A percentile compares a stretch with the other conserved stretches of the same genome.
Evolutionary conservation across 202 grass and related monocot genomes (phyloP).

Genomic region (Musa balbisiana): DNA sequence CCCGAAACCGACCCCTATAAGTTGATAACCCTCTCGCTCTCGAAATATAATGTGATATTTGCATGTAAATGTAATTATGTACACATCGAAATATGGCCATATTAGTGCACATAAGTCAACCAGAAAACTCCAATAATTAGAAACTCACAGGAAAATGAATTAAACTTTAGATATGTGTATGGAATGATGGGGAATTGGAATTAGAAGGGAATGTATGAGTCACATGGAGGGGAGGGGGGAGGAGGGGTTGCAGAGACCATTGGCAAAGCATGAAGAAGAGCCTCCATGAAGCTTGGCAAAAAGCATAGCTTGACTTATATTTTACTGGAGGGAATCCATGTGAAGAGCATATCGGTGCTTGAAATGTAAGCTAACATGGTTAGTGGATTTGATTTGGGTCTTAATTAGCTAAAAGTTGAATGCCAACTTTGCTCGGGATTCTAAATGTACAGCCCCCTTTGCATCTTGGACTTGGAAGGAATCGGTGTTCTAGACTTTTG

Average conservation of each 20-base stretch:
- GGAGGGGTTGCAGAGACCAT: too few relatives aligned
- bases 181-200: too few relatives aligned
- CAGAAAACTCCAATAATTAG: background rate
- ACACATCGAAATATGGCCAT: too few relatives aligned
- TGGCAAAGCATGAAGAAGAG: too few relatives aligned
- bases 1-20: too few relatives aligned
- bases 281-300: background rate
- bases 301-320: background rate
- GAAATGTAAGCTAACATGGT: conserved; percentile 5
- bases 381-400: background rate
- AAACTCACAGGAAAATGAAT: background rate
- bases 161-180: background rate
- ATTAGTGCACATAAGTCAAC: too few relatives aligned
- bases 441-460: background rate
- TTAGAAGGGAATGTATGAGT: background rate
- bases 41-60: too few relatives aligned
- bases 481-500: too few relatives aligned
- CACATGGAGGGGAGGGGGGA: too few relatives aligned
- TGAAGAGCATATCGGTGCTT: conserved; percentile 1
- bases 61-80: too few relatives aligned
- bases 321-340: background rate
- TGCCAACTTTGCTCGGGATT: background rate
- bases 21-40: too few relatives aligned
- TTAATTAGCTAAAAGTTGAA: background rate
- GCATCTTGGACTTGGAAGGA: too few relatives aligned